Evolutionary conservation across 1,139 yeast genomes (phyloP).

Genomic region (Wickerhamomyces sp.): DNA sequence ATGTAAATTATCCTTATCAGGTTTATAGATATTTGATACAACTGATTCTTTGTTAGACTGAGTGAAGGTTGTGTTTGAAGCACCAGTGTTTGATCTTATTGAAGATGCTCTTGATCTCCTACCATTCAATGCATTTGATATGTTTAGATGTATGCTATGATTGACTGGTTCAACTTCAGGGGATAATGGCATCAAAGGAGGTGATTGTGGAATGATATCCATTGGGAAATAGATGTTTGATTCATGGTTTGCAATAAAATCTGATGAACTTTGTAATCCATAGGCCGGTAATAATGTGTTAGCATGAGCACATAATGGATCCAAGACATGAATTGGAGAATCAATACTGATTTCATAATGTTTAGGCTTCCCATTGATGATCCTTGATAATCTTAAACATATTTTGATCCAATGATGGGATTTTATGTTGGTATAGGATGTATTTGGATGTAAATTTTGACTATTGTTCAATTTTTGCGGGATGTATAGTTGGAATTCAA

Average conservation of each 20-base stretch:
- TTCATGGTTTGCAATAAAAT: slow-evolving; percentile 22
- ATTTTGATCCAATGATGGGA: slow-evolving; percentile 93
- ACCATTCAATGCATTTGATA: slow-evolving; percentile 10
- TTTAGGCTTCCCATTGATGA: slow-evolving; percentile 59
- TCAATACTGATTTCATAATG: slow-evolving; percentile 92
- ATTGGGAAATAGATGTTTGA: slow-evolving; percentile 37
- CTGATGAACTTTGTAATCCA: slow-evolving; percentile 20
- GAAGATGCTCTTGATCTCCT: slow-evolving; percentile 15
- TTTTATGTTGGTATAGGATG: slow-evolving; percentile 71
- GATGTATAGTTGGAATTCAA: slow-evolving; percentile 78
- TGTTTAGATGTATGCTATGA: slow-evolving; percentile 7
- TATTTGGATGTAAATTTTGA: slow-evolving; percentile 69
- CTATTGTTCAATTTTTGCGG: slow-evolving; percentile 57
- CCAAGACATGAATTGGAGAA: slow-evolving; percentile 75
- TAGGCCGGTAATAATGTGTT: slow-evolving; percentile 56
- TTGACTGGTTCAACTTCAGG: slow-evolving; percentile 53
- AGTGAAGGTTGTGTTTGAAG: slow-evolving; percentile 23
- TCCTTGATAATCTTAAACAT: slow-evolving; percentile 67
- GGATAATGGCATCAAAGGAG: slow-evolving; percentile 49
- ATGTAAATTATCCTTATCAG: slow-evolving; percentile 33
- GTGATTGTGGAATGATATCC: slow-evolving; percentile 33
- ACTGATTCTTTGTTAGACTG: slow-evolving; percentile 37
- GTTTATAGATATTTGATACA: slow-evolving; percentile 60
- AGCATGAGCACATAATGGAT: slow-evolving; percentile 60
- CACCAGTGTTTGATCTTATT: slow-evolving; percentile 7